Conservation (phyloP, 2,329 filamentous ascomycete genomes). For the Nemania diffusa region DNA sequence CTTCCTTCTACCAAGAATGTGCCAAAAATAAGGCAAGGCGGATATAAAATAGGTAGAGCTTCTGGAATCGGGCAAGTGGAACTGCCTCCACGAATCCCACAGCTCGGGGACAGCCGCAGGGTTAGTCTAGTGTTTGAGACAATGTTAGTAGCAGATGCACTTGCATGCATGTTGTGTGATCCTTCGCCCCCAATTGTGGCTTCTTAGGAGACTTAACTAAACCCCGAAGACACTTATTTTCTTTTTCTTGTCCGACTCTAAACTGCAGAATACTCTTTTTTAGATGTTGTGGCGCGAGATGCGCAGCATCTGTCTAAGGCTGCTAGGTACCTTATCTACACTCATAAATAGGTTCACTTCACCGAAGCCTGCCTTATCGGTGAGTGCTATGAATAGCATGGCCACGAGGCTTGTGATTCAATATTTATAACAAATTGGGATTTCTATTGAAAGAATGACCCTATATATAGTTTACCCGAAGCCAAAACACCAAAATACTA, state of each 20-base stretch:
- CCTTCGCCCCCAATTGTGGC: constrained; percentile 17
- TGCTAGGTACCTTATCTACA: not conserved
- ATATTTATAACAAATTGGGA: not conserved
- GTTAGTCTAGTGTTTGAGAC: constrained; percentile 19
- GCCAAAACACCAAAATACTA: not conserved
- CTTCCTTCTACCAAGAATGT: not conserved
- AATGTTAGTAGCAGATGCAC: constrained; percentile 22
- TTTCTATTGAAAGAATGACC: not conserved
- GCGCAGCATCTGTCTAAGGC: no score
- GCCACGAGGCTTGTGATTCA: not conserved
- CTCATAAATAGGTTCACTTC: not conserved
- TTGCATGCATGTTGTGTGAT: constrained; percentile 22
- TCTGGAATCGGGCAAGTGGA: not conserved
- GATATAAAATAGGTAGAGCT: not conserved
- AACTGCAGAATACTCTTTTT: no score
- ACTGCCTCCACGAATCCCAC: not conserved
- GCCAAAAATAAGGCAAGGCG: not conserved
- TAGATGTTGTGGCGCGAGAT: not conserved
- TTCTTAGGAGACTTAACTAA: not conserved
- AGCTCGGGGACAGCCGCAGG: constrained; percentile 4
- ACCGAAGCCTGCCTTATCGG: no score
- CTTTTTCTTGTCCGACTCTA: not conserved
- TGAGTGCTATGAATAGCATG: not conserved
- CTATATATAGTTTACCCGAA: not conserved
- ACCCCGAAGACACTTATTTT: not conserved